Percentiles rank a stretch among this genome's conserved stretches.
Evolutionary conservation across 2,329 filamentous ascomycete genomes (phyloP).

Genomic region (Trichoderma atroviride): DNA sequence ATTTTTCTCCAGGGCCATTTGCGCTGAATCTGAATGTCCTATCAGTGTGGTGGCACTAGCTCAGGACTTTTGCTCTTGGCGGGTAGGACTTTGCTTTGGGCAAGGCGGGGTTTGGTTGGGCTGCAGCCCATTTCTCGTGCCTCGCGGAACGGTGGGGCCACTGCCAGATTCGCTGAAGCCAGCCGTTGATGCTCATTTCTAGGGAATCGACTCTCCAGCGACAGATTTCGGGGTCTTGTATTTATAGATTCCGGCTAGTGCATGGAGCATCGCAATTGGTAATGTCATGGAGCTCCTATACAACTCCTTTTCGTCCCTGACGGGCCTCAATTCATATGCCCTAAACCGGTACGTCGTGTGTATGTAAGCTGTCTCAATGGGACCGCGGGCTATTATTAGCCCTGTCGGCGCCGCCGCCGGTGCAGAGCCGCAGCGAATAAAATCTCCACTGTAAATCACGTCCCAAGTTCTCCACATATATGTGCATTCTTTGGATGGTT

Average conservation of each 20-base stretch:
- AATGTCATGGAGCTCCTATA: not conserved
- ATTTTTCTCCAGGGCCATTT: not conserved
- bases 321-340: slow-evolving; percentile 5
- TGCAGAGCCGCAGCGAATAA: not conserved
- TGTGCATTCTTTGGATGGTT: not conserved
- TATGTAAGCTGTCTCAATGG: not conserved
- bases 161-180: not conserved
- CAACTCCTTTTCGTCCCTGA: not conserved
- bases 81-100: slow-evolving; percentile 24
- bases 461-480: not conserved
- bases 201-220: not conserved
- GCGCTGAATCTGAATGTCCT: not conserved
- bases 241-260: not conserved
- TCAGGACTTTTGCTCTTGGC: slow-evolving; percentile 25
- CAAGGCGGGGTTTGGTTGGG: slow-evolving; percentile 16
- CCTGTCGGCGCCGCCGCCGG: not conserved
- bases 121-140: not conserved
- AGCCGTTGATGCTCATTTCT: not conserved
- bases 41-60: slow-evolving; percentile 12
- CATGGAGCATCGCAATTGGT: not conserved
- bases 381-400: not conserved
- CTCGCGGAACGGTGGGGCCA: slow-evolving; percentile 5
- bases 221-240: not conserved
- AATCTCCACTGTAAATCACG: not conserved
- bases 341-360: not conserved